Base-by-base conservation (phyloP, 2,329 filamentous ascomycete genomes). In the Aplosporella prunicola region DNA sequence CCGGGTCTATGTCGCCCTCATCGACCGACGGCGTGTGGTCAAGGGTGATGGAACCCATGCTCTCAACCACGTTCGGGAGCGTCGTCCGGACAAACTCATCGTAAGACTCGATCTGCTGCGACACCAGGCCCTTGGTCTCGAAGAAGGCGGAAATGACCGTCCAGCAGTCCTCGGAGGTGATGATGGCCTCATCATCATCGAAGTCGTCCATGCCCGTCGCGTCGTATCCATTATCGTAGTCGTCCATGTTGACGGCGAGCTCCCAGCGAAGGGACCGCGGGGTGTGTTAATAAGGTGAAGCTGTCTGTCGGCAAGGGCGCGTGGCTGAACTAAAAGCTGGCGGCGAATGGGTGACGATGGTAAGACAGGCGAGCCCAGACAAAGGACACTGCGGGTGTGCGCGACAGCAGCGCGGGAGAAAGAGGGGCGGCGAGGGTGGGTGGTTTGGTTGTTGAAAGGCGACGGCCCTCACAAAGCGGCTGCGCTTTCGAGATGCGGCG, bases 131-230 rank as follows among this genome's bases (percentile, higher is more conserved):
- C 65, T 96, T 98, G 45, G 79, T 76, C 51, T 95, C 86, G 66
- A 98, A 98, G 69, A 95, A 96, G 8, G 91, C 83, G 40, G 84
- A 87, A 58, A 98, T 96, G 55, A 96, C 89, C 47, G 82, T 83
- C 91, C 93, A 98, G 69, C 87, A 95, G 65, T 98, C 93, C 68
- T 96, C 91, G 43, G 88, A 85, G 17, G 88, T 94, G 66, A 96
- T 94, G 50, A 69, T 69, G 43, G 72, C 66, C 44, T 79, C 74
- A 23, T 76, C 55, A 26, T 67, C 75, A 20, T 73, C 51, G 22
- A 31, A 32, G 11, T 35, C 31, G 13, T 4, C 9, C 27, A 26
- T 31, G 23, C 64, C 78, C 44, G 82, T 78, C 42, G 73, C 76
- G 11, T 58, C 52, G 39, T 53, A 51, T 51, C 81, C 82, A 46